A percentile compares a stretch with the other conserved stretches of the same genome.
Evolutionary conservation across 2,329 filamentous ascomycete species (phyloP).

Genomic region (Talaromyces sp.): DNA sequence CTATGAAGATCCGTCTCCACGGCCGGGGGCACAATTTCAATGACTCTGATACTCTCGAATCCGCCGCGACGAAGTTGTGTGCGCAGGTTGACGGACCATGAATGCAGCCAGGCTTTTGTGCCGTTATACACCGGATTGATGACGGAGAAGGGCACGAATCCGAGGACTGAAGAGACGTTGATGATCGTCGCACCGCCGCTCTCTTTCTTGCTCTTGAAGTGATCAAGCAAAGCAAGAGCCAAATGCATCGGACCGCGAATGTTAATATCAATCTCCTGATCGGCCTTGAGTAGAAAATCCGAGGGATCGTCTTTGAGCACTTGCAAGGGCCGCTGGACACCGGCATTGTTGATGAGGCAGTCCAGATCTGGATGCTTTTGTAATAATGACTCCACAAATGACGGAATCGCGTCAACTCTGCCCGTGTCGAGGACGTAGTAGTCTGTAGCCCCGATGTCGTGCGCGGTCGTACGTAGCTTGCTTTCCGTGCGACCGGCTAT

Average conservation of each 20-base stretch:
- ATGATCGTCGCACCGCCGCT: background rate
- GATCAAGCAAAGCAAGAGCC: background rate
- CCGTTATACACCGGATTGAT: constrained; percentile 4
- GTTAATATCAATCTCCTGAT: constrained; percentile 6
- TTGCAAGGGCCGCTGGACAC: constrained; percentile 3
- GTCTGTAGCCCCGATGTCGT: background rate
- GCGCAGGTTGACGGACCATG: constrained; percentile 5
- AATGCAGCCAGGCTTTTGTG: constrained; percentile 9
- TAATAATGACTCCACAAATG: background rate
- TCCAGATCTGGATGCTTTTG: background rate
- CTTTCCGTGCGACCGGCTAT: constrained; percentile 1
- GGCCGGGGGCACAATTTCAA: background rate
- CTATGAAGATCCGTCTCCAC: constrained; percentile 1
- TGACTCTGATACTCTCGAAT: background rate
- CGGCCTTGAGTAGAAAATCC: background rate
- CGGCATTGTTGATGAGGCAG: constrained; percentile 4
- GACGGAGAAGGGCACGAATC: background rate
- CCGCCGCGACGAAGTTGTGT: background rate
- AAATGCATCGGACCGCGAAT: constrained; percentile 7
- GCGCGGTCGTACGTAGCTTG: background rate
- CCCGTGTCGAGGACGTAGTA: background rate
- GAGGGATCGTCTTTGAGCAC: background rate
- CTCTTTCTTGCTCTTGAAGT: background rate
- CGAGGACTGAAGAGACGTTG: constrained; percentile 6
- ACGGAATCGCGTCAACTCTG: background rate